Base-by-base conservation (phyloP, 257 asterid genomes). In the Plectranthus barbatus region DNA sequence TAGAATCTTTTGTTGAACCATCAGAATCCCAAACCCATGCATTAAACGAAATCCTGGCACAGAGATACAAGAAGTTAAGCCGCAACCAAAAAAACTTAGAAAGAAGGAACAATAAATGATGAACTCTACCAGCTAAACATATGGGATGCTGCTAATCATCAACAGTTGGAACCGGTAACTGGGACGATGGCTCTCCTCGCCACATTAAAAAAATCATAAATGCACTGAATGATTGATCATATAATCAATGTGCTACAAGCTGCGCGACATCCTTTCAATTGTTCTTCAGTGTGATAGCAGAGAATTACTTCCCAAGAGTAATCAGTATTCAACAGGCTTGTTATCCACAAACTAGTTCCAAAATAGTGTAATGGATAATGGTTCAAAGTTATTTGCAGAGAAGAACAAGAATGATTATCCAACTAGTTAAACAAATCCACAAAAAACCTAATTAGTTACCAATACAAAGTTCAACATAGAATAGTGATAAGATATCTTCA, bases 1-100 rank as follows among this genome's bases (percentile, higher is more conserved):
- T 61, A 41, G 80, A 71, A 77, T 81, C 81, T 37, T 70, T 79
- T 62, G 79, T 76, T 78, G 79, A 73, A 74, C 84, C 81, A 75
- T 76, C 74, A 70, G 68, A 72, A 29, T 46, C 45, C 24, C 34
- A 49, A 54, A 23, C 63, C 47, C n/a, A 66, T 19, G 36, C 18
- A 19, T 23, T 41, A n/a, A 40, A 51, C 52, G 41, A 46, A 45
- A 39, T 49, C 71, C 72, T 68, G 67, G 64, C 59, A 65, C 2
- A 14, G 59, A 49, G 56, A 41, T 48, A 68, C 53, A 50, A 56
- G 37, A 68, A 44, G 13, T 44, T 46, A 52, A 34, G 29, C 18
- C 52, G 13, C 42, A 23, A 21, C 1, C n/a, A 14, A 44, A 45
- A 24, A 56, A 24, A 39, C 47, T 24, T 46, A 48, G 51, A 51